phyloP scores from a whole-genome alignment of 495 filamentous ascomycete species.

The Neurospora discreta region DNA sequence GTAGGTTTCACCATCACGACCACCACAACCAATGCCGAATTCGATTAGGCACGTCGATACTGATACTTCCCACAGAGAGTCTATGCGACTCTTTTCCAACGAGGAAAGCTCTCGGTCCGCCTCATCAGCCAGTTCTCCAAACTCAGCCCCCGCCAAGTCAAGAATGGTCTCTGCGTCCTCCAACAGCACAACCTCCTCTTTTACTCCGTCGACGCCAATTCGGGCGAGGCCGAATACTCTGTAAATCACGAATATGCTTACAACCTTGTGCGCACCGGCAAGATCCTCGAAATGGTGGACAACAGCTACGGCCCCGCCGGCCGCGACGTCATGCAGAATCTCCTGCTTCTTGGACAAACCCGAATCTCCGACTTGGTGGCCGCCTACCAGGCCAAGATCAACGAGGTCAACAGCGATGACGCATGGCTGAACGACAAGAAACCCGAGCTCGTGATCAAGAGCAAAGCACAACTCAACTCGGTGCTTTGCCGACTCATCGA shows the following conservation, averaged over 20 bases:
- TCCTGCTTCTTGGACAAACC: constrained; percentile 68
- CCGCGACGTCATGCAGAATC: constrained; percentile 56
- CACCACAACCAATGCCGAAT: background rate
- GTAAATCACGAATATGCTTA: constrained; percentile 67
- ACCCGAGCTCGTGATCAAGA: constrained; percentile 14
- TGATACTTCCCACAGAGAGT: constrained; percentile 45
- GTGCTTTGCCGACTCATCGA: constrained; percentile 33
- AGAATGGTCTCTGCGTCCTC: constrained; percentile 69
- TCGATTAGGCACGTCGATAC: background rate
- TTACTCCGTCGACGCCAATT: constrained; percentile 54
- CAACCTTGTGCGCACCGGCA: constrained; percentile 64
- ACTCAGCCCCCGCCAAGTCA: constrained; percentile 57
- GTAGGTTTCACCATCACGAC: constrained; percentile 47
- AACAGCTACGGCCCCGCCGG: constrained; percentile 58
- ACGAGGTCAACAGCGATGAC: constrained; percentile 16
- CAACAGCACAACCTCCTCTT: constrained; percentile 80
- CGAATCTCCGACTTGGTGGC: constrained; percentile 57
- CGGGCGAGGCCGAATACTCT: constrained; percentile 63
- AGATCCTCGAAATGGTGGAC: constrained; percentile 66
- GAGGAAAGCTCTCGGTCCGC: constrained; percentile 64
- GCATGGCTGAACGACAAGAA: constrained; percentile 8
- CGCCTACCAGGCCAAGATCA: constrained; percentile 25
- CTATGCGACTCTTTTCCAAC: constrained; percentile 62
- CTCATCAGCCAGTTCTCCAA: constrained; percentile 54
- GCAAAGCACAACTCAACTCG: constrained; percentile 24